Conservation (phyloP, 2,329 filamentous ascomycete genomes). For the Boeremia exigua region DNA sequence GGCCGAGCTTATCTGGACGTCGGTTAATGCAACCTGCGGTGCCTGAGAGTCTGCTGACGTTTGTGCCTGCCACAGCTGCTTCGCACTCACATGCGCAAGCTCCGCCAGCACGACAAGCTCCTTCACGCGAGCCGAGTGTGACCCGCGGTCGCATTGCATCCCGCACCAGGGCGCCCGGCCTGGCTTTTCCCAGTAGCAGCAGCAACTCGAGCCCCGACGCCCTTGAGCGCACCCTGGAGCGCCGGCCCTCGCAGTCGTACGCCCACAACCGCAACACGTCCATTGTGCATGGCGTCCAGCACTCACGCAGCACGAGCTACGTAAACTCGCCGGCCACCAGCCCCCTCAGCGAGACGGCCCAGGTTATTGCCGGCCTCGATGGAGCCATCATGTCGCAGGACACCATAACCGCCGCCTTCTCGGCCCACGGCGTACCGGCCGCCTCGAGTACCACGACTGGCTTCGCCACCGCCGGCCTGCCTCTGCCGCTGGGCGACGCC, state of each 20-base stretch:
- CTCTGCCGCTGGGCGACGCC: constrained; percentile 23
- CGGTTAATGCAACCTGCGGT: constrained; percentile 18
- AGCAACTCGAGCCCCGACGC: constrained; percentile 47
- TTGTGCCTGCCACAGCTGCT: constrained; percentile 44
- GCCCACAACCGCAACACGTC: constrained; percentile 96
- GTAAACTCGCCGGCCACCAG: constrained; percentile 76
- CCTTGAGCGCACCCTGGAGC: constrained; percentile 58
- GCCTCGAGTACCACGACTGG: constrained; percentile 18
- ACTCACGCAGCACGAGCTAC: constrained; percentile 86
- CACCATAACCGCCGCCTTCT: constrained; percentile 46
- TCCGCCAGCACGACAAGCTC: constrained; percentile 47
- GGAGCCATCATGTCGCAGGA: constrained; percentile 50
- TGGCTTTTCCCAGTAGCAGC: constrained; percentile 39
- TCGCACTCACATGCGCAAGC: constrained; percentile 48
- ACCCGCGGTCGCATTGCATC: constrained; percentile 55
- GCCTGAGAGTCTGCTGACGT: constrained; percentile 38
- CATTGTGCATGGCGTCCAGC: constrained; percentile 95
- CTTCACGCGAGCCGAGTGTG: constrained; percentile 52
- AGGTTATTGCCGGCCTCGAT: constrained; percentile 60
- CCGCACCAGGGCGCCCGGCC: constrained; percentile 52
- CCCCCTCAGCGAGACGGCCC: constrained; percentile 86
- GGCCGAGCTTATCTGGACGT: constrained; percentile 31
- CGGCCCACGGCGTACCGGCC: constrained; percentile 36
- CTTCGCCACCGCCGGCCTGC: constrained; percentile 5
- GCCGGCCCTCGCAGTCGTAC: constrained; percentile 60